phyloP scores from a whole-genome alignment of 306 rosid genomes.

The Begonia fuchsioides region DNA sequence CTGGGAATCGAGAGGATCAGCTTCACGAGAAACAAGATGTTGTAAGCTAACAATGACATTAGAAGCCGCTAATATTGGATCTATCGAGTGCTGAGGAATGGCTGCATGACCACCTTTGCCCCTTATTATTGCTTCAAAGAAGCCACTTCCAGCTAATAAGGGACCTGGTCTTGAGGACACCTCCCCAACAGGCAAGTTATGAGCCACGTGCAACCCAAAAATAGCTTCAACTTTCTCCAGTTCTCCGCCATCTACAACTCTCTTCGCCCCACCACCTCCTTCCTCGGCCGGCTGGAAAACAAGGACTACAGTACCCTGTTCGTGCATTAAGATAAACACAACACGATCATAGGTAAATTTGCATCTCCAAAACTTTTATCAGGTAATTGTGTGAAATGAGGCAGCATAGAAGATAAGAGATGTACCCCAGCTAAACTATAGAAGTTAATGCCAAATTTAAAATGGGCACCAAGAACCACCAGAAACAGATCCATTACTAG shows the following conservation, averaged over 20 bases:
- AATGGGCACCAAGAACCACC: too few species aligned
- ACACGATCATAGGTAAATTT: too few species aligned
- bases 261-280: conserved; percentile 72
- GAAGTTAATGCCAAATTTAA: too few species aligned
- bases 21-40: conserved; percentile 78
- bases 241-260: conserved; percentile 41
- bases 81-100: conserved; percentile 68
- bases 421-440: too few species aligned
- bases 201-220: conserved; percentile 53
- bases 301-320: conserved; percentile 75
- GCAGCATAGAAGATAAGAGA: too few species aligned
- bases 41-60: conserved; percentile 74
- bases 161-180: conserved; percentile 56
- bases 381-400: too few species aligned
- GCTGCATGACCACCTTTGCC: conserved; percentile 96
- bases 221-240: conserved; percentile 65
- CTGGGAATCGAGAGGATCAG: conserved; percentile 77
- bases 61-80: conserved; percentile 81
- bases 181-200: conserved; percentile 36
- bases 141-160: conserved; percentile 49
- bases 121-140: conserved; percentile 62
- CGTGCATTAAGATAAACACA: conserved; percentile 1
- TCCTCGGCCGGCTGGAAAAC: conserved; percentile 97
- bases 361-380: too few species aligned
- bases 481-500: too few species aligned